phyloP scores from a whole-genome alignment of 1,139 yeast genomes.

The Pichia sp. region DNA sequence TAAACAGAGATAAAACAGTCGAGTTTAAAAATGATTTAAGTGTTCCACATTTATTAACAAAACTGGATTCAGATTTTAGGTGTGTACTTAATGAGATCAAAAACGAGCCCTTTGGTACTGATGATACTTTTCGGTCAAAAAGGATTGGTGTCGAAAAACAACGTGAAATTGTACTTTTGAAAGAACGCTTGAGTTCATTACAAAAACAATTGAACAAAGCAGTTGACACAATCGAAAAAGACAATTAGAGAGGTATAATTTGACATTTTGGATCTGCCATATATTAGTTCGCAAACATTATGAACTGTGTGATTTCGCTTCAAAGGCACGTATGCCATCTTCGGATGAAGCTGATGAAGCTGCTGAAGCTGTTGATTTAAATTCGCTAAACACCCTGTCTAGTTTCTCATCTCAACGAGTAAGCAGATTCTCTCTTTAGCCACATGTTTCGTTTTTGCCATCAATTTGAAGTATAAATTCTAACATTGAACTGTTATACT shows the following conservation, averaged over 20 bases:
- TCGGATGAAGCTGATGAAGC: too few species aligned
- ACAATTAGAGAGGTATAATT: constrained; percentile 15
- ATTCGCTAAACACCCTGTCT: too few species aligned
- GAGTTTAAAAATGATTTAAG: constrained; percentile 2
- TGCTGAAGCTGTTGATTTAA: too few species aligned
- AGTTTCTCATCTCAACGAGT: too few species aligned
- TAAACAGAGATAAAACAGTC: neutral
- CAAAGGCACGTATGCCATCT: too few species aligned
- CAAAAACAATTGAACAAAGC: constrained; percentile 23
- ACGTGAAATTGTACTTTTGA: constrained; percentile 20
- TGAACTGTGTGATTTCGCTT: too few species aligned
- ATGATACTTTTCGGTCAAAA: constrained; percentile 28
- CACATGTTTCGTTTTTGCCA: too few species aligned
- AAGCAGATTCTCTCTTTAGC: too few species aligned
- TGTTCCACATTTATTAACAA: constrained; percentile 8
- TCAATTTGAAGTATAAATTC: too few species aligned
- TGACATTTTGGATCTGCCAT: too few species aligned
- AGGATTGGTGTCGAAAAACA: constrained; percentile 19
- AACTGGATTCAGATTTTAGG: constrained; percentile 17
- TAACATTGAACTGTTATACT: constrained; percentile 1
- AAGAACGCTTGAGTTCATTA: constrained; percentile 18
- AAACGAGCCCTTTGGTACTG: constrained; percentile 18
- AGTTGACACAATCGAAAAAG: constrained; percentile 22
- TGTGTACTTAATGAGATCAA: constrained; percentile 19
- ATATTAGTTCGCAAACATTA: too few species aligned